phyloP scores from a whole-genome alignment of 1,284 basidiomycete genomes.

The Heterobasidion annosum region DNA sequence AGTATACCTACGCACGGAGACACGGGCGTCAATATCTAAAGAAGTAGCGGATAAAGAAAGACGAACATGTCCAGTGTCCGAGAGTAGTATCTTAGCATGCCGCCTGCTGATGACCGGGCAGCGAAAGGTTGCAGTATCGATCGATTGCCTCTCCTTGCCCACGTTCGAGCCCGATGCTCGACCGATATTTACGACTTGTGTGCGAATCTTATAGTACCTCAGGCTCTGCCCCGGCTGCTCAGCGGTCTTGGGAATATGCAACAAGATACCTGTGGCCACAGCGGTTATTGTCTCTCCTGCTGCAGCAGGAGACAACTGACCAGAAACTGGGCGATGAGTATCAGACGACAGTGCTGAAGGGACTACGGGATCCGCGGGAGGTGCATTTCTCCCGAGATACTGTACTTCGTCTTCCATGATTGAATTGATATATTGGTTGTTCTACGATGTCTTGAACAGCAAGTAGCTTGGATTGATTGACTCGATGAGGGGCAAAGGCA shows the following conservation, averaged over 20 bases:
- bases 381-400: conserved; percentile 16
- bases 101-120: conserved; percentile 59
- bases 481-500: background rate
- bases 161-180: conserved; percentile 31
- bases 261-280: conserved; percentile 9
- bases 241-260: conserved; percentile 9
- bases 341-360: background rate
- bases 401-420: conserved; percentile 20
- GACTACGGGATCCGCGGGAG: background rate
- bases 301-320: conserved; percentile 6
- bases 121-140: conserved; percentile 40
- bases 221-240: conserved; percentile 9
- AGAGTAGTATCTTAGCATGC: conserved; percentile 58
- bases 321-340: conserved; percentile 7
- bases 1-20: conserved; percentile 32
- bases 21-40: conserved; percentile 6
- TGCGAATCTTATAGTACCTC: conserved; percentile 14
- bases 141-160: conserved; percentile 17
- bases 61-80: conserved; percentile 48
- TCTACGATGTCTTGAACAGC: background rate
- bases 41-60: conserved; percentile 11
- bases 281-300: background rate
- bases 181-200: conserved; percentile 44
- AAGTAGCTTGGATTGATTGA: background rate
- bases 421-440: background rate